These are phyloP conservation scores for Rhodamnia rubescens DNA, from an alignment of 345 rosid genomes.

Conservation along the genomic window DNA sequence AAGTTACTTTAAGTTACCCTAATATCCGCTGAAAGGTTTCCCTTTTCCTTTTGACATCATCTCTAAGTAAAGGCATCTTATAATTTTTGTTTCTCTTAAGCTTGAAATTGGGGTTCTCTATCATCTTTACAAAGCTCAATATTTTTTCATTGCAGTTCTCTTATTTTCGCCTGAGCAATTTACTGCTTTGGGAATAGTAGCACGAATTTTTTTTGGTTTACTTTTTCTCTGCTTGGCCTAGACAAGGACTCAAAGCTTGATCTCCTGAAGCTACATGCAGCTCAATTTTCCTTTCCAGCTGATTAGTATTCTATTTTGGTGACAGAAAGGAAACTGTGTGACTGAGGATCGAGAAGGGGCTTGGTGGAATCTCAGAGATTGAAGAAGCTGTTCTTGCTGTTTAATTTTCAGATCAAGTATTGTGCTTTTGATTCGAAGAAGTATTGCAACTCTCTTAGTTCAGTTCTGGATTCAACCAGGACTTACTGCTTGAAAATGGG, in stretches of 20 bases:
- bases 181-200: neutral
- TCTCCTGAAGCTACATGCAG: neutral
- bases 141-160: neutral
- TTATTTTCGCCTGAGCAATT: neutral
- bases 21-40: neutral
- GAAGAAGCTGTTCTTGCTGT: neutral
- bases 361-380: neutral
- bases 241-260: neutral
- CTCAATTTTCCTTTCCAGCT: neutral
- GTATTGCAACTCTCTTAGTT: neutral
- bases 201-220: neutral
- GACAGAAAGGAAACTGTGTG: neutral
- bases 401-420: neutral
- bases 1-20: neutral
- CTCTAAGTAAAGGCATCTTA: neutral
- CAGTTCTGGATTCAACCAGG: neutral
- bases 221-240: neutral
- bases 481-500: conserved; percentile 41
- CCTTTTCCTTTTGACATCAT: neutral
- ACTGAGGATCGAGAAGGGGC: neutral
- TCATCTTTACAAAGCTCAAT: neutral
- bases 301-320: neutral
- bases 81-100: neutral
- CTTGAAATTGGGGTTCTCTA: neutral
- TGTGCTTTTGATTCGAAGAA: neutral